Evolutionary conservation across 1,284 basidiomycete genomes (phyloP).

Genomic region (Ceratobasidium sp.): DNA sequence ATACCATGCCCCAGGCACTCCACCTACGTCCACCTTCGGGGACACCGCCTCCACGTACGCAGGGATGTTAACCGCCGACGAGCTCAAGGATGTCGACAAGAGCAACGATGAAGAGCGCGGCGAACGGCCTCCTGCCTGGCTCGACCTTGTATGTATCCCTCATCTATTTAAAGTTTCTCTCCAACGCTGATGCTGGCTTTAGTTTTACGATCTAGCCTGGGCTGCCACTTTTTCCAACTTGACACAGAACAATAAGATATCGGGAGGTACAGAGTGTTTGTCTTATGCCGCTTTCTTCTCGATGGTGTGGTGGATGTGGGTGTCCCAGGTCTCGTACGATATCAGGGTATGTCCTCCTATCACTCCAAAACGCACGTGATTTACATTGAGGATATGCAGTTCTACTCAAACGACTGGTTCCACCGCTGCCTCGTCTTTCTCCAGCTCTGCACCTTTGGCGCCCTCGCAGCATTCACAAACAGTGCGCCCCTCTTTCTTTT

Average conservation of each 20-base stretch:
- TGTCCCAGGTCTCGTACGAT: constrained; percentile 39
- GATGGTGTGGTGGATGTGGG: constrained; percentile 44
- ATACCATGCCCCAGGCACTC: background rate
- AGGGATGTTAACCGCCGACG: constrained; percentile 36
- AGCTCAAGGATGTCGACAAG: constrained; percentile 34
- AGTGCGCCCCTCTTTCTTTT: too few species aligned
- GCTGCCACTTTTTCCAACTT: constrained; percentile 40
- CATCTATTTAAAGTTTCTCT: background rate
- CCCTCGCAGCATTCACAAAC: constrained; percentile 37
- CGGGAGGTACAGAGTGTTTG: constrained; percentile 24
- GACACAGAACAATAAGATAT: constrained; percentile 36
- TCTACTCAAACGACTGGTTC: constrained; percentile 45
- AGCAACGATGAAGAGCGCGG: constrained; percentile 40
- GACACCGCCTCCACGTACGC: background rate
- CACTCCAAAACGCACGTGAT: background rate
- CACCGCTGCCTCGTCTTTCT: constrained; percentile 39
- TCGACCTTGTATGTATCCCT: constrained; percentile 25
- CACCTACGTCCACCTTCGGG: background rate
- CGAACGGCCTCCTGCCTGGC: constrained; percentile 39
- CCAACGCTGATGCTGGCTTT: background rate
- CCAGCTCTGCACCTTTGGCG: constrained; percentile 38
- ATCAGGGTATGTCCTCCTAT: constrained; percentile 16
- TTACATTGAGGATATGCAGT: background rate
- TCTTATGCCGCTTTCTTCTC: constrained; percentile 43
- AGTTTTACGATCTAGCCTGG: constrained; percentile 42